phyloP scores from a whole-genome alignment of 345 rosid species.

The Raphanus sativus region DNA sequence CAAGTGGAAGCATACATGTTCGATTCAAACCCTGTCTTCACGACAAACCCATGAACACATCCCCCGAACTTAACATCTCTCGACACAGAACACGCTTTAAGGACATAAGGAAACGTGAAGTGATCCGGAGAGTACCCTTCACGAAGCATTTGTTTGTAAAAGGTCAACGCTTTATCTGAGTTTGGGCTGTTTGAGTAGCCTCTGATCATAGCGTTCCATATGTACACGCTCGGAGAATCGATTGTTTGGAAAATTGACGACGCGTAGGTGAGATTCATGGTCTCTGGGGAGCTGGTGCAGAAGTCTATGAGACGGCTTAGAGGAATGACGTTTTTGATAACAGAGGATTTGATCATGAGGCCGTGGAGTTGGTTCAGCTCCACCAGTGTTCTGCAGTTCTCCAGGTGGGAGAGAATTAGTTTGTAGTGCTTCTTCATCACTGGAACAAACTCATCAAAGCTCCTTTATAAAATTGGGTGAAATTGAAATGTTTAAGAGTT shows the following conservation, averaged over 20 bases:
- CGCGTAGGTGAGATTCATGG: conserved; percentile 32
- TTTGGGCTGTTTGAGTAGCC: conserved; percentile 33
- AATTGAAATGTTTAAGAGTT: background rate
- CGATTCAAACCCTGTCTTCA: conserved; percentile 39
- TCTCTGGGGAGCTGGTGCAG: conserved; percentile 22
- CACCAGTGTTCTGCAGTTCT: conserved; percentile 35
- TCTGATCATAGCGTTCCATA: conserved; percentile 49
- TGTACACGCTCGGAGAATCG: conserved; percentile 35
- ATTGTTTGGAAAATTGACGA: conserved; percentile 29
- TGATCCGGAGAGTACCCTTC: conserved; percentile 33
- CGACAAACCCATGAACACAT: conserved; percentile 36
- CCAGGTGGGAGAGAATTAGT: conserved; percentile 29
- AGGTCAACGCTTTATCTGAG: conserved; percentile 28
- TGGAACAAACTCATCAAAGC: background rate
- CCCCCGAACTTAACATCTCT: conserved; percentile 17
- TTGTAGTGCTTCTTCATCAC: conserved; percentile 37
- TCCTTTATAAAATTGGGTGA: background rate
- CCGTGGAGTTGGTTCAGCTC: conserved; percentile 41
- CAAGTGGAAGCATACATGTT: conserved; percentile 45
- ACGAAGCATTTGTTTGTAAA: conserved; percentile 37
- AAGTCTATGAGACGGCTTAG: conserved; percentile 38
- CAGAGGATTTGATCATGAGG: conserved; percentile 39
- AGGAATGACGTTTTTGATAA: conserved; percentile 37
- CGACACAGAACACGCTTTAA: conserved; percentile 38
- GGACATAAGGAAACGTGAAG: conserved; percentile 40